Base-by-base conservation (phyloP, 768 basidiomycete species). In the Dioszegia aurantiaca region DNA sequence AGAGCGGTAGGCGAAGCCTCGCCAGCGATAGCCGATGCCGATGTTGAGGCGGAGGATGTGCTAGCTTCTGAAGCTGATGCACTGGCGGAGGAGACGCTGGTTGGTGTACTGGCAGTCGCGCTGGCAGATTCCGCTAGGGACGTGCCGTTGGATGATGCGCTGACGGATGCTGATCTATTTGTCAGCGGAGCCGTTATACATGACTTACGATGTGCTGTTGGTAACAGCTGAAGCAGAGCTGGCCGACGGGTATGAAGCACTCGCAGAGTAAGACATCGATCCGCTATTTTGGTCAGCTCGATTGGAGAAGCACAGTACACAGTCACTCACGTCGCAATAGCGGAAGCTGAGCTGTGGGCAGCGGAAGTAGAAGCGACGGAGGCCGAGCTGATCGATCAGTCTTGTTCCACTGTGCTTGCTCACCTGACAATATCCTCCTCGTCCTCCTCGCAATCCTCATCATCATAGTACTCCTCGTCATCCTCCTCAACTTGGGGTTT, bases 371-470 rank as follows among this genome's bases (percentile, higher is more conserved):
- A 36, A 10, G 36, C 19, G 21, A 27, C 14, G 3, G 30, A 21
- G 8, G 48, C 48, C 10, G 44, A 27, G 16, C 40, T 30, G n/a
- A 9, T 47, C 10, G 21, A 26, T 51, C 31, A 51, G 48, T 23
- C 31, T n/a, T 36, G 31, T 12, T 31, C 30, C 33, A 51, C 4
- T 10, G 10, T 30, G 21, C 3, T 1, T 5, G 33, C 48, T 51
- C 48, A 51, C 48, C 11, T 51, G 21, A 26, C 21, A 4, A 11
- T 33, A 3, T 39, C 37, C 1, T 26, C 51, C 37, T 40, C 51
- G 21, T 53, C 51, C 26, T 37, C 51, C 26, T 53, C 51, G n/a
- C 46, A 47, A 54, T 40, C 31, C 24, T 55, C 31, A 40, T 54
- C 45, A 27, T 40, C 44, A 45, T 37, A 55, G 56, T 49, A 43